Evolutionary conservation across 148 eudicot genomes (phyloP), one percentile per base, ranked within the genome.

Genomic region (Vaccinium vitisidaea): DNA sequence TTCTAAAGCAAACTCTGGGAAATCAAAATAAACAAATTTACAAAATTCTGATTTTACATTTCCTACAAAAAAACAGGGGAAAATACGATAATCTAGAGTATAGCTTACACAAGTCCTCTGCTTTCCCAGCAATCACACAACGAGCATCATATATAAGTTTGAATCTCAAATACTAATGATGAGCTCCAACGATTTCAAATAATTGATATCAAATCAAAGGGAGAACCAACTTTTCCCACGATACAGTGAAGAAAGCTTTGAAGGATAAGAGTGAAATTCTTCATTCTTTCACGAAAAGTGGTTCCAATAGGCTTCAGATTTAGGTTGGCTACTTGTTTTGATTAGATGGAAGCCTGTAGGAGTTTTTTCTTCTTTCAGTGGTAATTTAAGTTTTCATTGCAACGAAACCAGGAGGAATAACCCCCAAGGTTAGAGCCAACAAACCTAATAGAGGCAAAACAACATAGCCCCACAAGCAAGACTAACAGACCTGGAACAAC

Each of bases 1-100:
- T 58, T 87, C 89, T 36, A 23, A 79, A 77, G 89, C 83, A 82
- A 84, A 85, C 82, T 71, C 89, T 87, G 83, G 5, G 61, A 75
- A 55, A 76, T 14, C 79, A 77, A 56, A 86, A 48, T 11, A 1
- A 53, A 65, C 3, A 76, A 13, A 70, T 8, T 14, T 9, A 18
- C 1, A 6, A 75, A 76, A 75, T 10, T 54, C 63, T 4, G 4
- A 11, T 32, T 27, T 11, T 8, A 55, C 56, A 36, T 30, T 71
- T 71, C 10, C 4, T 12, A 36, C 36, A 1, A 15, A 4, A 49
- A 75, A 25, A n/a, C n/a, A 19, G 50, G 21, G 1, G 36, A 3
- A 75, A 76, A 50, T 50, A 21, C 16, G n/a, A 75, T 49, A n/a
- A 2, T 19, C 27, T 21, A 46, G 27, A 76, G 52, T 76, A 9